phyloP scores from a whole-genome alignment of 2,329 filamentous ascomycete genomes.

The Rhynchosporium graminicola region DNA sequence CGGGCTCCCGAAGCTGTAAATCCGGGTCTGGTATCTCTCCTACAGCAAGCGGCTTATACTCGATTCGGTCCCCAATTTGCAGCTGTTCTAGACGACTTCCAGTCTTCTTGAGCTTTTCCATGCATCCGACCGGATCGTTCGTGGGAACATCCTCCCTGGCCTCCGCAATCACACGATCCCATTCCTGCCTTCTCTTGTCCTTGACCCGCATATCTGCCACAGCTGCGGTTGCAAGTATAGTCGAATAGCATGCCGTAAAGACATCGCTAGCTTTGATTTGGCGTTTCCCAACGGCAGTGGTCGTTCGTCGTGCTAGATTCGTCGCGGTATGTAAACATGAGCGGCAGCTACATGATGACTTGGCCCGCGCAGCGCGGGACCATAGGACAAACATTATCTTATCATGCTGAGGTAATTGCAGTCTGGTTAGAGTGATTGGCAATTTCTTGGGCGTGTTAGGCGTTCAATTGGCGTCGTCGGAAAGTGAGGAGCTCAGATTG shows the following conservation, averaged over 20 bases:
- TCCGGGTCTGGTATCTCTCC: conserved; percentile 23
- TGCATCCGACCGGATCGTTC: not conserved
- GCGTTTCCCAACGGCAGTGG: conserved; percentile 51
- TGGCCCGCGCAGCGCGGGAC: conserved; percentile 65
- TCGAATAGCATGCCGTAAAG: conserved; percentile 68
- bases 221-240: conserved; percentile 65
- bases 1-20: conserved; percentile 29
- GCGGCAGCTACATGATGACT: conserved; percentile 61
- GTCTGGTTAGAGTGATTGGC: conserved; percentile 2
- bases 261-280: conserved; percentile 54
- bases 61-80: too few species aligned
- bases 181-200: conserved; percentile 56
- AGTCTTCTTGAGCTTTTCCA: not conserved
- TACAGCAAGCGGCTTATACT: conserved; percentile 7
- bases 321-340: conserved; percentile 56
- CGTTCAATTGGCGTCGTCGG: conserved; percentile 12
- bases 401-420: conserved; percentile 30
- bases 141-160: conserved; percentile 41
- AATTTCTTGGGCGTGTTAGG: not conserved
- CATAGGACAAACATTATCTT: conserved; percentile 66
- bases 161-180: conserved; percentile 61
- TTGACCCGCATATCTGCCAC: conserved; percentile 63
- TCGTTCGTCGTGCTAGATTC: conserved; percentile 51
- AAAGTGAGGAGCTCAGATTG: not conserved
- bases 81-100: not conserved